phyloP scores from a whole-genome alignment of 345 rosid genomes.

The Eucalyptus marginata region DNA sequence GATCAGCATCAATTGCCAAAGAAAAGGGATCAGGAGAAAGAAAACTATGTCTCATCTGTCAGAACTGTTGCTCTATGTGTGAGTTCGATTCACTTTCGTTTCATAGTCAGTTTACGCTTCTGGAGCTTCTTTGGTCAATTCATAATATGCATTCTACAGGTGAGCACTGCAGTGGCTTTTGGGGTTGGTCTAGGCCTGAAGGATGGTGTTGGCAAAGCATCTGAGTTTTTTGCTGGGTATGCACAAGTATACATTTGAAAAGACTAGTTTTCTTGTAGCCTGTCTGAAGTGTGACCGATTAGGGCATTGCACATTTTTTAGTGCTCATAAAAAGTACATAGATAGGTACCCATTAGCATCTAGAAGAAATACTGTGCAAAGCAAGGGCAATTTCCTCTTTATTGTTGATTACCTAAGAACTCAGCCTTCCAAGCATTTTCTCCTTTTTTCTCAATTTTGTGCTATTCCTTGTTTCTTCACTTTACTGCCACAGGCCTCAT shows the following conservation, averaged over 20 bases:
- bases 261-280: not conserved
- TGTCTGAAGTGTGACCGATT: not conserved
- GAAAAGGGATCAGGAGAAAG: conserved; percentile 20
- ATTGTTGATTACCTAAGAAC: not conserved
- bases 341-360: not conserved
- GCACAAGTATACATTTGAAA: not conserved
- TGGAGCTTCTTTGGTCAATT: not conserved
- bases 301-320: not conserved
- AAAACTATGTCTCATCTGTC: conserved; percentile 33
- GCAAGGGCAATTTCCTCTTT: not conserved
- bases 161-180: conserved; percentile 65
- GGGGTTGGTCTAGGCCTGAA: conserved; percentile 70
- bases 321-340: not conserved
- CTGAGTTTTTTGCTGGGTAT: conserved; percentile 94
- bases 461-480: not conserved
- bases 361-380: not conserved
- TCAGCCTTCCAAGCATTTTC: not conserved
- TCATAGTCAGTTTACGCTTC: not conserved
- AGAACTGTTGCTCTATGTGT: conserved; percentile 81
- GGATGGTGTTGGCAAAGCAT: conserved; percentile 74
- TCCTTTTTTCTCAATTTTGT: not conserved
- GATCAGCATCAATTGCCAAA: not conserved
- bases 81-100: conserved; percentile 5
- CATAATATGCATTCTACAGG: conserved; percentile 21
- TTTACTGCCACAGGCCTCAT: not conserved